phyloP scores from a whole-genome alignment of 345 rosid species.

The Salix brachista region DNA sequence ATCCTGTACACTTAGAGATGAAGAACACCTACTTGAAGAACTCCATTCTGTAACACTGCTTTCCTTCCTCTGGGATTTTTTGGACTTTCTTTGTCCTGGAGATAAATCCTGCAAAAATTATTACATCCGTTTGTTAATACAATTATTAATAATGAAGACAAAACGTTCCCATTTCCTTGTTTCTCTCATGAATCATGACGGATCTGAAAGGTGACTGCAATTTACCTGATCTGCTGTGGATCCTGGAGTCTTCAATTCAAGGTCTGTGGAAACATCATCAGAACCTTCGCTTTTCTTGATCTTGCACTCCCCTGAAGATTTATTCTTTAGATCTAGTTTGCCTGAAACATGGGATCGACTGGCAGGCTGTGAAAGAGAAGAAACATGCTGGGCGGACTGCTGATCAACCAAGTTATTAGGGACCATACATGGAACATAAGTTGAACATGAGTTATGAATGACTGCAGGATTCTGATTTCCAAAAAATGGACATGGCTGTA shows the following conservation, averaged over 20 bases:
- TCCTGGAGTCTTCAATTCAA: slow-evolving; percentile 88
- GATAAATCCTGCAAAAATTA: slow-evolving; percentile 45
- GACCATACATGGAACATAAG: slow-evolving; percentile 62
- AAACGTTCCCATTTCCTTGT: neutral
- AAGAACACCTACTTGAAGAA: slow-evolving; percentile 66
- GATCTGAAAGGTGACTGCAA: slow-evolving; percentile 3
- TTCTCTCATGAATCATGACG: neutral
- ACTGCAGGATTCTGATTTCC: slow-evolving; percentile 68
- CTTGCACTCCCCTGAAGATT: slow-evolving; percentile 56
- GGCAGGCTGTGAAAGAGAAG: slow-evolving; percentile 39
- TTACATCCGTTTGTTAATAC: neutral
- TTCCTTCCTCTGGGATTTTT: slow-evolving; percentile 42
- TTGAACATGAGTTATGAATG: slow-evolving; percentile 60
- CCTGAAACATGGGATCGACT: slow-evolving; percentile 36
- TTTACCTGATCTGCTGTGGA: slow-evolving; percentile 64
- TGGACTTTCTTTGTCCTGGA: slow-evolving; percentile 44
- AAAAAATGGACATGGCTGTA: slow-evolving; percentile 70
- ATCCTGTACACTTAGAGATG: slow-evolving; percentile 61
- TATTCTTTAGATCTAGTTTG: slow-evolving; percentile 46
- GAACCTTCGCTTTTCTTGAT: slow-evolving; percentile 52
- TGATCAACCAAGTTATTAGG: slow-evolving; percentile 56
- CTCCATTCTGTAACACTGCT: slow-evolving; percentile 41
- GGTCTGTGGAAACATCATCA: slow-evolving; percentile 65
- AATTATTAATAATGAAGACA: neutral
- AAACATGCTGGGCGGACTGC: slow-evolving; percentile 41